Evolutionary conservation across 192 early-diverging fungal species (phyloP).

Genomic region (Coemansia sp.): DNA sequence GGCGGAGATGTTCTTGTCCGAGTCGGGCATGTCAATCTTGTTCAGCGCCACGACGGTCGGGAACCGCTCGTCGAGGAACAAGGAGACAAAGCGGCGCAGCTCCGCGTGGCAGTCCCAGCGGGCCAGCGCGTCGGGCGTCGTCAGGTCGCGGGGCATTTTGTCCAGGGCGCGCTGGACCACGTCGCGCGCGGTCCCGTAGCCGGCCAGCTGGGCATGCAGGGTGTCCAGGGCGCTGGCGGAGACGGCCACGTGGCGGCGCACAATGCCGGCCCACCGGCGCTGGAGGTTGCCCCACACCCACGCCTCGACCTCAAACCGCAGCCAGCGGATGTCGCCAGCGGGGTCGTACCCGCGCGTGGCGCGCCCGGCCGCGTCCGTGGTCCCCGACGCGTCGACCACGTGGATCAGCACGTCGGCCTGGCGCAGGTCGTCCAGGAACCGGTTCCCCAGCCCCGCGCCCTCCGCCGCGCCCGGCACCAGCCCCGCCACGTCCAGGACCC

Average conservation of each 20-base stretch:
- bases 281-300: constrained; percentile 72
- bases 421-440: constrained; percentile 77
- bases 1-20: constrained; percentile 75
- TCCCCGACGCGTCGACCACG: constrained; percentile 81
- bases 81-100: constrained; percentile 56
- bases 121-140: neutral
- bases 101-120: neutral
- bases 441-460: constrained; percentile 71
- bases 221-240: constrained; percentile 39
- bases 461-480: constrained; percentile 77
- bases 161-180: constrained; percentile 39
- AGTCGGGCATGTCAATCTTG: constrained; percentile 81
- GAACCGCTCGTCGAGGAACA: constrained; percentile 72
- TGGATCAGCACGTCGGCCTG: constrained; percentile 75
- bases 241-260: constrained; percentile 61
- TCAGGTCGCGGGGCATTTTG: neutral
- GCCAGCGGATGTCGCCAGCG: constrained; percentile 79
- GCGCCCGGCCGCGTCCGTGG: constrained; percentile 72
- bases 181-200: constrained; percentile 33
- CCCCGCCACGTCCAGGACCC: constrained; percentile 78
- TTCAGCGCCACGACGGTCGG: constrained; percentile 81
- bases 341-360: constrained; percentile 79
- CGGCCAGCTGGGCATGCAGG: constrained; percentile 45
- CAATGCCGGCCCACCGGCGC: constrained; percentile 63
- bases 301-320: constrained; percentile 66